Evolutionary conservation across 371 early-diverging fungal genomes (phyloP), one percentile per base, ranked within the genome.

Genomic region (Quaeritorhiza haematococci): DNA sequence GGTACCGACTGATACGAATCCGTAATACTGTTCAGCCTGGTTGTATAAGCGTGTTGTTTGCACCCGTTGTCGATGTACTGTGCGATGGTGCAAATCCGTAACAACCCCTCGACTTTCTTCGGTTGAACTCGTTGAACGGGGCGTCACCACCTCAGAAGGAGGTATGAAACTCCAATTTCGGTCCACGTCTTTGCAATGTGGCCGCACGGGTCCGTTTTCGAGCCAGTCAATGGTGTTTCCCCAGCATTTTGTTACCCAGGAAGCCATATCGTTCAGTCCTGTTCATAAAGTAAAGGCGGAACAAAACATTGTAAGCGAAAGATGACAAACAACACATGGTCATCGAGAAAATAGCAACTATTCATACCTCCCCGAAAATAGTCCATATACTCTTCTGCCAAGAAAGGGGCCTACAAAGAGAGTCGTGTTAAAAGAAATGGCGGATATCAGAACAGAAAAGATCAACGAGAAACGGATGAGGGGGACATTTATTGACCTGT

Each of bases 281-380:
- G 75, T 53, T 30, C 42, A 15, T 30, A 15, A 17, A 4, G 26
- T 41, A 49, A 5, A 8, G 33, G 38, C 34, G 1, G 5, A 26
- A 28, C 8, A 23, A 30, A 34, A 32, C 21, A n/a, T 48, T 68
- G 73, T 61, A 58, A 33, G 59, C 49, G 26, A 71, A 38, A 17
- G 46, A 6, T 26, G 38, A 32, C 72, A 71, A 71, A 62, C 72
- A 71, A 2, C 57, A 49, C 28, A 30, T 44, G 15, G 72, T 72
- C 13, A 49, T 23, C n/a, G n/a, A n/a, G n/a, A n/a, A n/a, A n/a
- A n/a, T n/a, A n/a, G n/a, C 1, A 66, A n/a, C n/a, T n/a, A n/a
- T n/a, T n/a, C n/a, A n/a, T 56, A 2, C 90, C 91, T 34, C 93
- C 91, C 50, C 78, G 73, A 54, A 84, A 79, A 56, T 92, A 91